Base-by-base conservation (phyloP, 176 grass and related monocot species). In the Thinopyrum elongatum region DNA sequence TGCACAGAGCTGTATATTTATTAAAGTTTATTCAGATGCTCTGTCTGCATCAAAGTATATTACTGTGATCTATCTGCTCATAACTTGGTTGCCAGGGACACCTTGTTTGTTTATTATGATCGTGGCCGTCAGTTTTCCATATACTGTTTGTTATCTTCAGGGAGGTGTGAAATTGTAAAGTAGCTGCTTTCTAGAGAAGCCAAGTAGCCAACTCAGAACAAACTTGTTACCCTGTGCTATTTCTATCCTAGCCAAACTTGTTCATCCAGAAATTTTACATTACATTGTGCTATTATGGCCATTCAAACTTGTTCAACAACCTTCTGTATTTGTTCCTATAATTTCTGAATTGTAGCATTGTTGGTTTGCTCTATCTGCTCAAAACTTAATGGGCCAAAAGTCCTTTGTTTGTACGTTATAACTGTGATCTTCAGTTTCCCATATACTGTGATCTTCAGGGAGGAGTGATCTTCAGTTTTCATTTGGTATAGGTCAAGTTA, bases 151-250 rank as follows among this genome's bases (percentile, higher is more conserved):
- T 22, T 22, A 57, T 86, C 38, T 65, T 21, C 85, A 81, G 85
- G 77, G 25, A 49, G 59, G 14, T 81, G 76, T 53, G 85, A 73
- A 51, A 87, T 87, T 65, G 77, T 30, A 64, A 80, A 80, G 35
- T 8, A 51, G 70, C 77, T 81, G 22, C 67, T 87, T 74, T 87
- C 77, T 36, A 87, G 28, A 68, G 85, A 57, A 64, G 85, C 77
- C 12, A 73, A 74, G 47, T 65, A 64, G 85, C 55, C 12, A 73
- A 74, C 63, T 65, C 67, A 64, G 60, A 70, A 16, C 5, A 12
- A 51, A 51, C 16, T 53, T 17, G 14, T 53, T 53, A 53, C 49
- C 7, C 2, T 53, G 16, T 53, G 49, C 15, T 51, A 16, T 17
- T 51, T 51, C 17, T 51, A 51, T 17, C 15, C 46, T 49, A 49